Percentiles rank a stretch among this genome's conserved stretches.
phyloP scores from a whole-genome alignment of 2,329 filamentous ascomycete species.

The Pestalotiopsis sp. region DNA sequence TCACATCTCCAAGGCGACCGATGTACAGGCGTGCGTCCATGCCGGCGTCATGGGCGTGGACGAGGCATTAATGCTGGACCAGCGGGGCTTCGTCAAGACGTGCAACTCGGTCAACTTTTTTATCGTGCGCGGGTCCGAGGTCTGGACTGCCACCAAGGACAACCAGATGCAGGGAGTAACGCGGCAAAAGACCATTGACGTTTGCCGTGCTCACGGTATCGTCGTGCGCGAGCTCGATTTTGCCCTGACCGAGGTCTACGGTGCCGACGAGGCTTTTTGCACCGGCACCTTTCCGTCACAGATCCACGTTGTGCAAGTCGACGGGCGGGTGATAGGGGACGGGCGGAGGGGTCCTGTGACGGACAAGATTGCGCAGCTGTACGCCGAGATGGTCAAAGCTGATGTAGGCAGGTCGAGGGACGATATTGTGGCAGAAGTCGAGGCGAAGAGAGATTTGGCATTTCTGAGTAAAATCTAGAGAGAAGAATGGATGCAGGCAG shows the following conservation, averaged over 20 bases:
- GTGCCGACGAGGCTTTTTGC: constrained; percentile 33
- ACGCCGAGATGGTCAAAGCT: constrained; percentile 22
- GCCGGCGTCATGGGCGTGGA: constrained; percentile 33
- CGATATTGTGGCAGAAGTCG: constrained; percentile 24
- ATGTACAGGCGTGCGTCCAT: constrained; percentile 32
- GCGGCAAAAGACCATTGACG: constrained; percentile 32
- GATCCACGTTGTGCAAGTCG: constrained; percentile 29
- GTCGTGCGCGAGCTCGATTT: constrained; percentile 31
- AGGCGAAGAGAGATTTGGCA: not conserved
- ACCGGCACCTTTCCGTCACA: constrained; percentile 33
- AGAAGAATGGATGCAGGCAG: not conserved
- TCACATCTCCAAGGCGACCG: constrained; percentile 34
- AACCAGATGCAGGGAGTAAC: constrained; percentile 36
- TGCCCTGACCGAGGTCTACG: constrained; percentile 31
- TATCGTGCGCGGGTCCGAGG: constrained; percentile 32
- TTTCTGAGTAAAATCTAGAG: not conserved
- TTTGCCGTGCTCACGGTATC: constrained; percentile 29
- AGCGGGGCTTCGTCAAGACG: constrained; percentile 32
- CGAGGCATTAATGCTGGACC: constrained; percentile 33
- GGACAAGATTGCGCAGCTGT: constrained; percentile 26
- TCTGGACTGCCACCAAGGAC: constrained; percentile 34
- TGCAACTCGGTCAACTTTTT: constrained; percentile 37
- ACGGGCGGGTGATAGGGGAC: constrained; percentile 26
- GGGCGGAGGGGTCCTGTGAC: constrained; percentile 26
- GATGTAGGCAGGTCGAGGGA: constrained; percentile 25